Evolutionary conservation across 2,329 filamentous ascomycete species (phyloP).

Genomic region (Cladophialophora psammophila): DNA sequence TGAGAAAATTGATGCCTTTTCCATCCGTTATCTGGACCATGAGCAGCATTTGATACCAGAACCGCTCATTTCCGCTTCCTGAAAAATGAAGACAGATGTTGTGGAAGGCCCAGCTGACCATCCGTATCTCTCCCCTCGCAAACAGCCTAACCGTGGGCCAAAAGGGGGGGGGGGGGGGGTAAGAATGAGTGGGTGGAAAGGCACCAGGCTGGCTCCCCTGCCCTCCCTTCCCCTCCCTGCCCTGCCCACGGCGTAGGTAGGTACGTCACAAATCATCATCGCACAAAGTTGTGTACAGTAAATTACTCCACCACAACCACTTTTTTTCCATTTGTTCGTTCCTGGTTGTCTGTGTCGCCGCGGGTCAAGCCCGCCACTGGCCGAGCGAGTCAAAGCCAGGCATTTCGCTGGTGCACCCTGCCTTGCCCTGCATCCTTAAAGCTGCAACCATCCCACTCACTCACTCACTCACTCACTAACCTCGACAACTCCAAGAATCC

Average conservation of each 20-base stretch:
- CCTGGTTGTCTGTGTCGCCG: background rate
- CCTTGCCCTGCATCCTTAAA: slow-evolving; percentile 1
- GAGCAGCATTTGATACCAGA: background rate
- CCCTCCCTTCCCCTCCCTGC: background rate
- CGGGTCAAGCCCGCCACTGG: slow-evolving; percentile 3
- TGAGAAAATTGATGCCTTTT: background rate
- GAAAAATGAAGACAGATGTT: background rate
- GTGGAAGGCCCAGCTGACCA: slow-evolving; percentile 3
- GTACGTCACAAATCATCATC: slow-evolving; percentile 5
- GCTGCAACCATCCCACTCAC: slow-evolving; percentile 23
- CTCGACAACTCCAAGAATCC: background rate
- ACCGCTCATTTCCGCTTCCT: slow-evolving; percentile 6
- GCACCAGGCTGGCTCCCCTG: slow-evolving; percentile 1
- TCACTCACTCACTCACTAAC: background rate
- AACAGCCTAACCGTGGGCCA: background rate
- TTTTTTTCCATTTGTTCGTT: background rate
- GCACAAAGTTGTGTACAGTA: slow-evolving; percentile 5
- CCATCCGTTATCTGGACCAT: background rate
- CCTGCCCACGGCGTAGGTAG: background rate
- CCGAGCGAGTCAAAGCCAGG: background rate
- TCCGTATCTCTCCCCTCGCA: background rate
- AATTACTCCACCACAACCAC: background rate
- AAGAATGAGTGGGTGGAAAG: background rate
- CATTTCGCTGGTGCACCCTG: background rate
- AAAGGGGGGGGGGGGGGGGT: too few relatives aligned